Percentiles rank a stretch among this genome's conserved stretches.
Evolutionary conservation across 2,329 filamentous ascomycete species (phyloP).

Genomic region (Cercospora brassicicola): DNA sequence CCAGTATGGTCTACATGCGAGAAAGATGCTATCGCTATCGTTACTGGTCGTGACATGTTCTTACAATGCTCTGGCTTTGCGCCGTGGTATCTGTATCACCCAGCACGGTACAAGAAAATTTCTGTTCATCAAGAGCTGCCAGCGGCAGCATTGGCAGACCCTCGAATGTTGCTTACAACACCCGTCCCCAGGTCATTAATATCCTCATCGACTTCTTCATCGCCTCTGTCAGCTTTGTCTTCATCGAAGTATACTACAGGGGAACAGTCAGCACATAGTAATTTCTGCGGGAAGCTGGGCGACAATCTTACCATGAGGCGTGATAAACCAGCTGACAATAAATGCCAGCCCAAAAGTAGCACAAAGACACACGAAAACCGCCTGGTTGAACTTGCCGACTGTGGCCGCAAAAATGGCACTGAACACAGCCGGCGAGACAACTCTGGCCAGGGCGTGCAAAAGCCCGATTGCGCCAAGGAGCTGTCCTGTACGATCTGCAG

Average conservation of each 20-base stretch:
- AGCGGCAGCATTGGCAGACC: constrained; percentile 5
- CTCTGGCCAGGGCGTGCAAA: constrained; percentile 75
- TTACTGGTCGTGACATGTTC: constrained; percentile 2
- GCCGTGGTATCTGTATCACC: constrained; percentile 6
- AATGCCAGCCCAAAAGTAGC: constrained; percentile 67
- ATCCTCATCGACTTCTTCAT: constrained; percentile 8
- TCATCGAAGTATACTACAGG: constrained; percentile 26
- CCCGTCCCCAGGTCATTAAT: background rate
- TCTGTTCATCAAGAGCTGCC: constrained; percentile 8
- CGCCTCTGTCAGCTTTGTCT: constrained; percentile 19
- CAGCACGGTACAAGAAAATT: background rate
- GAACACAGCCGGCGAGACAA: constrained; percentile 78
- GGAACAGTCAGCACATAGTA: background rate
- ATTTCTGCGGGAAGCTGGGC: background rate
- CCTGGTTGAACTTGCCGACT: constrained; percentile 73
- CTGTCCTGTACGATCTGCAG: constrained; percentile 75
- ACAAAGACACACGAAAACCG: constrained; percentile 75
- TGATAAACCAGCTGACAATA: constrained; percentile 67
- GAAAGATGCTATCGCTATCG: background rate
- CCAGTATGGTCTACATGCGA: background rate
- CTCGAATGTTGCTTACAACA: background rate
- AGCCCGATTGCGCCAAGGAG: constrained; percentile 86
- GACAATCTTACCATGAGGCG: constrained; percentile 66
- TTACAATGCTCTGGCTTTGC: constrained; percentile 11
- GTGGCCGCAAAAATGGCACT: constrained; percentile 84